A percentile compares a stretch with the other conserved stretches of the same genome.
These are phyloP conservation scores for Malassezia slooffiae DNA, from an alignment of 1,284 basidiomycete genomes.

Conservation along the genomic window DNA sequence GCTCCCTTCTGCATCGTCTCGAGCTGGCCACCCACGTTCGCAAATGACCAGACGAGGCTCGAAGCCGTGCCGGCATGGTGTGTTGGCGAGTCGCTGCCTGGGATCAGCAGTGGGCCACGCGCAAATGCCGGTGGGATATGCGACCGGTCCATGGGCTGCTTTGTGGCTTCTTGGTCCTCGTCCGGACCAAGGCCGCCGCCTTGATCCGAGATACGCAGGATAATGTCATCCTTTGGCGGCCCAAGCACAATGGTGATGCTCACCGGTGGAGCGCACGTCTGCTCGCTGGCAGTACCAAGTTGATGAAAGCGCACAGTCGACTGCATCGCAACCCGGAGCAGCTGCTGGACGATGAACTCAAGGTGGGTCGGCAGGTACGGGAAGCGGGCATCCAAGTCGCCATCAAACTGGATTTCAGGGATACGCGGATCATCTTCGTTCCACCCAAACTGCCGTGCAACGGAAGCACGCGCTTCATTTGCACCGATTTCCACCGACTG, in stretches of 20 bases:
- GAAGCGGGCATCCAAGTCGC: constrained; percentile 62
- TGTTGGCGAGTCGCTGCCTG: constrained; percentile 3
- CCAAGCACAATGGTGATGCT: constrained; percentile 40
- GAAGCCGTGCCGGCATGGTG: not conserved
- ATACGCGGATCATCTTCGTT: constrained; percentile 45
- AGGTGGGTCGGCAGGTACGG: constrained; percentile 79
- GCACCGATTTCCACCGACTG: constrained; percentile 14
- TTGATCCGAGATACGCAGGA: constrained; percentile 37
- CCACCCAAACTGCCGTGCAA: constrained; percentile 53
- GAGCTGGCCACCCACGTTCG: constrained; percentile 13
- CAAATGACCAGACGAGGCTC: constrained; percentile 10
- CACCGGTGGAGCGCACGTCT: constrained; percentile 13
- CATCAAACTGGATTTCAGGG: constrained; percentile 63
- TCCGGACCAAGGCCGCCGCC: constrained; percentile 18
- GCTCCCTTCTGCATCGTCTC: constrained; percentile 10
- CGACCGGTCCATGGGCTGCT: not conserved
- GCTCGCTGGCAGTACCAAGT: constrained; percentile 13
- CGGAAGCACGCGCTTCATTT: constrained; percentile 55
- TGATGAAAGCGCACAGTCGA: constrained; percentile 30
- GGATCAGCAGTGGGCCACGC: constrained; percentile 10
- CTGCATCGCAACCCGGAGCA: constrained; percentile 62
- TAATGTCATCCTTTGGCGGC: constrained; percentile 36
- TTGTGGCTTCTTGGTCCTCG: not conserved
- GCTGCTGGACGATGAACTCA: constrained; percentile 73
- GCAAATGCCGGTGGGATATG: not conserved